Base-by-base conservation (phyloP, 2,329 filamentous ascomycete species). In the Boeremia exigua region DNA sequence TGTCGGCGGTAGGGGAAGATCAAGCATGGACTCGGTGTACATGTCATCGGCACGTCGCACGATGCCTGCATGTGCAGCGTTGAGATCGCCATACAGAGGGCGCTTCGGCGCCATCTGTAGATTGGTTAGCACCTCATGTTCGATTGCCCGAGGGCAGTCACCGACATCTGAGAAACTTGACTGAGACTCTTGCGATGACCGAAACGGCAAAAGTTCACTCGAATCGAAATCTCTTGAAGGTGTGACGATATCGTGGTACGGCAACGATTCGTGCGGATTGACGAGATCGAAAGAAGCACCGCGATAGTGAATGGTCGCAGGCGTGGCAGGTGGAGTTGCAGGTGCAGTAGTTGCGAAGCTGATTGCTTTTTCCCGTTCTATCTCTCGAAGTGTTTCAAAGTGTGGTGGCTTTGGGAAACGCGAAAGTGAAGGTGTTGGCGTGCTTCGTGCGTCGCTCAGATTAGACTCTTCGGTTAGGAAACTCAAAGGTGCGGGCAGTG, bases 271-370 rank as follows among this genome's bases (percentile, higher is more conserved):
- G 62, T 72, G 74, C 3, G 75, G 74, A 42, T 77, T 77, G 17
- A 77, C 68, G 11, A 77, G 51, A 50, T 77, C 73, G 47, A 77
- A 77, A 14, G 75, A 77, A 3, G 74, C 61, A 40, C 75, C 75
- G 23, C 74, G 71, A 53, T 75, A 76, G 53, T 77, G 74, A 15
- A 76, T 63, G 17, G 70, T 69, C 12, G 74, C 74, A 40, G 75
- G 74, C 4, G 74, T 76, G 28, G 70, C 67, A 4, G 75, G 74
- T 19, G 73, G 73, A 4, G 72, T 75, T 12, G 54, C 71, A 2
- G 70, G 72, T 12, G 68, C 67, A 15, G 67, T 61, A 12, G 68
- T 63, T 29, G 64, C 48, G 36, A 70, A 72, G 44, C 59, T 66
- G 23, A 55, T 58, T 27, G 66, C 45, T 32, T 48, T 51, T 32